A percentile compares a stretch with the other conserved stretches of the same genome.
phyloP scores from a whole-genome alignment of 768 basidiomycete genomes.

The Nidularia pulvinata region DNA sequence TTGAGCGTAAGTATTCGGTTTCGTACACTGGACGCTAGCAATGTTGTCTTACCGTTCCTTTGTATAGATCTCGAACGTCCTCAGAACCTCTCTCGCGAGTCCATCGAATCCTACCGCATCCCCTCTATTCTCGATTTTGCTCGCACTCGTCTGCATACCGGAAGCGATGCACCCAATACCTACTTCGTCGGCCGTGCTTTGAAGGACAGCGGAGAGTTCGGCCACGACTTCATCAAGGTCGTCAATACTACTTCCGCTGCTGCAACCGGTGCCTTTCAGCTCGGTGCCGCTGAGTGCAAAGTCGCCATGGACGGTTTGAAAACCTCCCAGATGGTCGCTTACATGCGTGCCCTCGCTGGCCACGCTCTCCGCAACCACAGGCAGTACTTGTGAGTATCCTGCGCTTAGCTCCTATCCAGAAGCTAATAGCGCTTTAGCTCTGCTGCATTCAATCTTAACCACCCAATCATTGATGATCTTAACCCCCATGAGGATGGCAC shows the following conservation, averaged over 20 bases:
- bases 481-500: background rate
- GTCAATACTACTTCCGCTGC: background rate
- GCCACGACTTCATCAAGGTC: background rate
- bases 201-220: background rate
- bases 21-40: background rate
- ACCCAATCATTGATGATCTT: background rate
- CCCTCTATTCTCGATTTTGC: background rate
- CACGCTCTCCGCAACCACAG: background rate
- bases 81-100: background rate
- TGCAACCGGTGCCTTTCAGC: background rate
- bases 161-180: background rate
- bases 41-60: background rate
- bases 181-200: background rate
- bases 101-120: background rate
- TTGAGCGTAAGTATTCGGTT: background rate
- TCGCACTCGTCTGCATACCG: background rate
- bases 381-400: background rate
- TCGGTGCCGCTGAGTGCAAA: background rate
- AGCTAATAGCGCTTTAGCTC: background rate
- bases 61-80: background rate
- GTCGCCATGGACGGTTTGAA: background rate
- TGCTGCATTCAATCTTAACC: background rate
- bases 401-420: background rate
- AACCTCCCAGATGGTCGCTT: background rate
- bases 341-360: background rate